Evolutionary conservation across 106 monocot species (phyloP).

Genomic region (Platanthera zijinensis): DNA sequence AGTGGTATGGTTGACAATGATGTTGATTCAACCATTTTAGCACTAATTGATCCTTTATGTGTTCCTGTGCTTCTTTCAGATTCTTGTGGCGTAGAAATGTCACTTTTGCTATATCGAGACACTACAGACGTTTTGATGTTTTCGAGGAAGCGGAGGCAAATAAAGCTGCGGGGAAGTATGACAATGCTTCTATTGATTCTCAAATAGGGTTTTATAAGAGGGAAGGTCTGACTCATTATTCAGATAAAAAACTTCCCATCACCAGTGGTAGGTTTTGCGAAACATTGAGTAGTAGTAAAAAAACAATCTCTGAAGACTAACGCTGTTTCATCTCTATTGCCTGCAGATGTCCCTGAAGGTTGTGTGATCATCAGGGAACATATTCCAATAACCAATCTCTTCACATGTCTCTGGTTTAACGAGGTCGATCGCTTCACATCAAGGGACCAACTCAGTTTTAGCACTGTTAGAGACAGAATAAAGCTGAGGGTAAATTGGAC

Average conservation of each 20-base stretch:
- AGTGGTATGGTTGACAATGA: too few species aligned
- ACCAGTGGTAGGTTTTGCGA: constrained; percentile 61
- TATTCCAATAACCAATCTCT: constrained; percentile 80
- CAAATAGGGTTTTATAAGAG: constrained; percentile 83
- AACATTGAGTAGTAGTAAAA: neutral
- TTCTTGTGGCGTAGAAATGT: constrained; percentile 82
- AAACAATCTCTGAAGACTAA: neutral
- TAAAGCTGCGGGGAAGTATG: constrained; percentile 94
- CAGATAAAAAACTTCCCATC: constrained; percentile 79
- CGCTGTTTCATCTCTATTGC: neutral
- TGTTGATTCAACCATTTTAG: too few species aligned
- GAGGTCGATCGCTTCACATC: constrained; percentile 95
- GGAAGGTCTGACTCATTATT: constrained; percentile 87
- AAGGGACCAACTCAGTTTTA: constrained; percentile 92
- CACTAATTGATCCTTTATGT: neutral
- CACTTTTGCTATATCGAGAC: constrained; percentile 88
- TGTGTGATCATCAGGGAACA: constrained; percentile 98
- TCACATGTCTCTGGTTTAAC: constrained; percentile 99
- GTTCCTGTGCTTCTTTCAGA: constrained; percentile 27
- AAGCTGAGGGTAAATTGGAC: constrained; percentile 66
- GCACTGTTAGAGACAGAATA: constrained; percentile 82
- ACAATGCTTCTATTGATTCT: constrained; percentile 82
- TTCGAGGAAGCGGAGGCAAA: constrained; percentile 99
- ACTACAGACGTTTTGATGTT: constrained; percentile 89
- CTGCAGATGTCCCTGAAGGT: constrained; percentile 94